Base-by-base conservation (phyloP, 345 rosid genomes). In the Brassica cretica region DNA sequence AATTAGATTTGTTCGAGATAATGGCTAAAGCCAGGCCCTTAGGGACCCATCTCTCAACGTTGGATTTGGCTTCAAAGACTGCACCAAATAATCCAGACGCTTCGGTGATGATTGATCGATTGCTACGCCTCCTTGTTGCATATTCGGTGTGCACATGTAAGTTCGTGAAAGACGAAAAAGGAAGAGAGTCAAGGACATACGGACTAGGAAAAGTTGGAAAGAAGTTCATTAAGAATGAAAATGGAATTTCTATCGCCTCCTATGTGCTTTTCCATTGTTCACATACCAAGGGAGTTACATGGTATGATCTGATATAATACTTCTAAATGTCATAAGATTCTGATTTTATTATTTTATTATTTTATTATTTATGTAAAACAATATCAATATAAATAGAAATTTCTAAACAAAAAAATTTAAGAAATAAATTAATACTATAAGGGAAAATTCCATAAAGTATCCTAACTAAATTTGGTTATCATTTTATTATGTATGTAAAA, bases 81-180 rank as follows among this genome's bases (percentile, higher is more conserved):
- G 73, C 60, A 0, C 67, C 78, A 8, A 39, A 59, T 1, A 67
- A 67, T 75, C 61, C 60, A 68, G 32, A 74, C 11, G 71, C 71
- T 66, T 51, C 71, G 29, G 24, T 8, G 67, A 75, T 75, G 73
- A 75, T 68, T 44, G 78, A 75, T 68, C 59, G 73, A 41, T 67
- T 75, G 73, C 67, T 75, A 39, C 73, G 73, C 6, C 51, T 75
- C 60, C 78, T 75, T 68, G 60, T 18, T 2, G 66, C 59, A 6
- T 58, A 75, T 41, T 75, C 66, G 30, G 66, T 75, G 30, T 56
- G 66, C 44, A 75, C 78, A 18, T 75, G 72, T 58, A 66, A 66
- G 44, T 25, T 66, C 24, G 78, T 75, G 72, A 66, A 37, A 7
- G 66, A 75, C 6, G 72, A 66, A 66, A 19, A 27, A 37, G 78